Evolutionary conservation across 2,329 filamentous ascomycete species (phyloP), one percentile per base, ranked within the genome.

Genomic region (Colletotrichum sp.): DNA sequence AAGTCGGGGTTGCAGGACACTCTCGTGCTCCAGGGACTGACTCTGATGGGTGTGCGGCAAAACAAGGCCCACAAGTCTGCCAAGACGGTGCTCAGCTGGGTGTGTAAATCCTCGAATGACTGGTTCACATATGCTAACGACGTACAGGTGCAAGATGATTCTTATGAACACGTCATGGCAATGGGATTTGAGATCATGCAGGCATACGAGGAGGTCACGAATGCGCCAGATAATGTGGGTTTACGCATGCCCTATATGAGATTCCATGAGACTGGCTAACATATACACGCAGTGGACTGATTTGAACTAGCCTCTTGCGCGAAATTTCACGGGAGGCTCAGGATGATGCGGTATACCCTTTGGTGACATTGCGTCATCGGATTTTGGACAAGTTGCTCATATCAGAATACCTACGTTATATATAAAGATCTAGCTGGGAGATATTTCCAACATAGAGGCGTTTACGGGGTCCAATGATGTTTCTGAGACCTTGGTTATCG

Each of bases 121-220:
- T 16, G 3, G 8, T 1, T 4, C 21, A 26, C 15, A 3, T 4
- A 24, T 44, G 52, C 77, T 83, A 76, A 83, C 66, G n/a, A 6
- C 6, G 44, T 69, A 65, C 79, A 95, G 93, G 92, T 93, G 34
- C 83, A 86, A 77, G 94, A 96, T 81, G 93, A 94, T 69, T 91
- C 92, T 64, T 92, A 92, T 78, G 95, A 97, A 83, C 92, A 93
- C 44, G 87, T 98, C 75, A 89, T 93, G 71, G 92, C 92, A 0
- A 95, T 98, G 93, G 95, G 95, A 2, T 98, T 98, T 81, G 92
- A 92, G 78, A 90, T 95, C 60, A 86, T 96, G 77, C 94, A 96
- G 84, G 93, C 90, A 55, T 98, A 96, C 83, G 95, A 98, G 80
- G 95, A 98, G 83, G 91, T 97, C 69, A 94, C 92, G 76, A 91